A percentile compares a stretch with the other conserved stretches of the same genome.
phyloP scores from a whole-genome alignment of 225 moss, liverwort and hornwort genomes.

The Physcomitrium patens region DNA sequence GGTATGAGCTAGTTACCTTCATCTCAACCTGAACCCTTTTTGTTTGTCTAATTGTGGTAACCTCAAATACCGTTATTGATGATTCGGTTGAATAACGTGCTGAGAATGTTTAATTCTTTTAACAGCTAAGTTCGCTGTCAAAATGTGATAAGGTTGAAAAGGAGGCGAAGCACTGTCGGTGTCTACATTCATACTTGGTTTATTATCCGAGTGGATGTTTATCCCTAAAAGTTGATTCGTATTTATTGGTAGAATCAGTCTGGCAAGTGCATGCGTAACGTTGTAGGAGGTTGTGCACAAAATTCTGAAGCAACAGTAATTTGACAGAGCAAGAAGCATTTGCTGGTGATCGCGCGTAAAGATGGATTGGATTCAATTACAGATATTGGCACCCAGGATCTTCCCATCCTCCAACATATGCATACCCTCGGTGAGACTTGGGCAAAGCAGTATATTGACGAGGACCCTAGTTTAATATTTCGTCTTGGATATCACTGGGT shows the following conservation, averaged over 20 bases:
- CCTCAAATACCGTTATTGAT: not conserved
- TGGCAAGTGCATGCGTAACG: not conserved
- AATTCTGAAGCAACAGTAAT: slow-evolving; percentile 5
- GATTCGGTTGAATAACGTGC: not conserved
- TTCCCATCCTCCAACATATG: slow-evolving; percentile 60
- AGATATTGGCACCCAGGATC: slow-evolving; percentile 61
- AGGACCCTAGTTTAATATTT: slow-evolving; percentile 64
- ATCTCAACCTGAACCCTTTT: not conserved
- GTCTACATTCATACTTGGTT: not conserved
- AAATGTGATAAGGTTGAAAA: not conserved
- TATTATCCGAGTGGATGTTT: slow-evolving; percentile 2
- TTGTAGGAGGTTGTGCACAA: not conserved
- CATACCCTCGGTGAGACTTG: slow-evolving; percentile 76
- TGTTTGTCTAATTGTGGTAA: not conserved
- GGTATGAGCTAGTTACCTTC: slow-evolving; percentile 46
- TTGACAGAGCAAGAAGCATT: slow-evolving; percentile 75
- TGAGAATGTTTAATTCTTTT: not conserved
- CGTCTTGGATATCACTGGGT: slow-evolving; percentile 94
- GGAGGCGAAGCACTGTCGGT: not conserved
- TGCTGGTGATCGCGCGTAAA: slow-evolving; percentile 71
- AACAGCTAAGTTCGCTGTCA: not conserved
- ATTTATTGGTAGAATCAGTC: not conserved
- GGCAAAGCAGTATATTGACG: slow-evolving; percentile 60
- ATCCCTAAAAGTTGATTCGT: not conserved
- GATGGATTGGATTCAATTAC: slow-evolving; percentile 73